Evolutionary conservation across 73 alveolate genomes (phyloP).

Genomic region (Paramecium sonneborni): DNA sequence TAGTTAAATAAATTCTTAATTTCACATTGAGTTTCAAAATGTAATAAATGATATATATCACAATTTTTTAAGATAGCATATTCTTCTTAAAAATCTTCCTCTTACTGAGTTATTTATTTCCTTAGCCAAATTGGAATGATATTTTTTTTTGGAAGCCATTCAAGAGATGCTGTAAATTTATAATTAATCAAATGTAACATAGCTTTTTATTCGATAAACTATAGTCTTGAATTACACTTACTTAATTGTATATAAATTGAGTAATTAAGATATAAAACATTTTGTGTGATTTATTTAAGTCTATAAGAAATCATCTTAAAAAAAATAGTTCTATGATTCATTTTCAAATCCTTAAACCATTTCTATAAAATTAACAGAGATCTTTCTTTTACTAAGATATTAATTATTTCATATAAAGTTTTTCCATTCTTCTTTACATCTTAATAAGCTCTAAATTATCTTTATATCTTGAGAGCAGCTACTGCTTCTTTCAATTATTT

Average conservation of each 20-base stretch:
- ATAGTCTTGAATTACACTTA: background rate
- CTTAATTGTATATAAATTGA: background rate
- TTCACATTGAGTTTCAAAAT: background rate
- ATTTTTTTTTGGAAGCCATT: background rate
- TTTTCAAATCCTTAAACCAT: background rate
- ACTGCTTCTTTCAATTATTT: constrained; percentile 14
- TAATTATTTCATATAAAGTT: background rate
- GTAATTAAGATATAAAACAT: background rate
- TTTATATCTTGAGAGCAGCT: constrained; percentile 11
- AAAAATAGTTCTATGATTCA: background rate
- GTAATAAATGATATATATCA: background rate
- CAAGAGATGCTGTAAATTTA: background rate
- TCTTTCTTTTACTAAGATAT: background rate
- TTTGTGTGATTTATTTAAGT: background rate
- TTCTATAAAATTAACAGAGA: background rate
- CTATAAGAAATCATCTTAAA: background rate
- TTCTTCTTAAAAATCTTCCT: background rate
- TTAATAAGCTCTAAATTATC: constrained; percentile 14
- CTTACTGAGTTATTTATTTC: background rate
- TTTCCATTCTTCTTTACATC: constrained; percentile 16
- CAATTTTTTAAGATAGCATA: background rate
- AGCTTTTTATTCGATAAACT: background rate
- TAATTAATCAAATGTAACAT: background rate
- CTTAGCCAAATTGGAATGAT: constrained; percentile 9
- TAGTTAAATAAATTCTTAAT: background rate